phyloP scores from a whole-genome alignment of 2,329 filamentous ascomycete genomes.

The Epichloe glyceriae region DNA sequence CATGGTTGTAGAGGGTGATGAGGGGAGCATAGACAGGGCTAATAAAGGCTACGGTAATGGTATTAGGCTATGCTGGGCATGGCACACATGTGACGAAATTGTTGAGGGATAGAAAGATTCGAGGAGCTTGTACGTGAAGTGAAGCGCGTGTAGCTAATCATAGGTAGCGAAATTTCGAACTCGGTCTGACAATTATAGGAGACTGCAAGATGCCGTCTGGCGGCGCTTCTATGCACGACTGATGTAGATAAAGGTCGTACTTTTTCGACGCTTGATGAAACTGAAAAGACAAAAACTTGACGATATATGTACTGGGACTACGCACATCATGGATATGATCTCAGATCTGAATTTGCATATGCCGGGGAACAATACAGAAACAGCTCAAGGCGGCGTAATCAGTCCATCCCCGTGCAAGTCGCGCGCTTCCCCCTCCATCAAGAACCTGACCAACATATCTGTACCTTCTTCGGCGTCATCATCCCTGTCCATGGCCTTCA shows the following conservation, averaged over 20 bases:
- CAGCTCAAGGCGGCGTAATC: background rate
- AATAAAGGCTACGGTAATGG: conserved; percentile 41
- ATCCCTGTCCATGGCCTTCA: background rate
- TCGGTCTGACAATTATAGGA: background rate
- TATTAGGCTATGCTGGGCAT: conserved; percentile 58
- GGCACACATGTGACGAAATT: conserved; percentile 54
- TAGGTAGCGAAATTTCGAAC: background rate
- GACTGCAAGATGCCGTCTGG: no score
- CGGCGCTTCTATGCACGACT: no score
- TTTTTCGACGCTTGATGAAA: no score
- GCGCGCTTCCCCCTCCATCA: background rate
- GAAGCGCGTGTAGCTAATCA: background rate
- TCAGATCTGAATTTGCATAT: no score
- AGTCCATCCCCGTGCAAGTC: background rate
- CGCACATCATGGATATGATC: no score
- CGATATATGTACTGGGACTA: no score
- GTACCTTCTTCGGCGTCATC: background rate
- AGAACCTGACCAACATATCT: background rate
- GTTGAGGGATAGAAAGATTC: conserved; percentile 52
- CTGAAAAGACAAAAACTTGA: no score
- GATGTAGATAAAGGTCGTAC: no score
- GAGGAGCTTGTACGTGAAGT: conserved; percentile 13
- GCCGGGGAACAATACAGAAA: background rate
- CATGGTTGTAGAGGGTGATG: conserved; percentile 54
- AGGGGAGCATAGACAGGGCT: conserved; percentile 19